Percentiles rank a stretch among this genome's conserved stretches.
Conservation (phyloP, 441 rosid species). For the Syzygium malaccense region DNA sequence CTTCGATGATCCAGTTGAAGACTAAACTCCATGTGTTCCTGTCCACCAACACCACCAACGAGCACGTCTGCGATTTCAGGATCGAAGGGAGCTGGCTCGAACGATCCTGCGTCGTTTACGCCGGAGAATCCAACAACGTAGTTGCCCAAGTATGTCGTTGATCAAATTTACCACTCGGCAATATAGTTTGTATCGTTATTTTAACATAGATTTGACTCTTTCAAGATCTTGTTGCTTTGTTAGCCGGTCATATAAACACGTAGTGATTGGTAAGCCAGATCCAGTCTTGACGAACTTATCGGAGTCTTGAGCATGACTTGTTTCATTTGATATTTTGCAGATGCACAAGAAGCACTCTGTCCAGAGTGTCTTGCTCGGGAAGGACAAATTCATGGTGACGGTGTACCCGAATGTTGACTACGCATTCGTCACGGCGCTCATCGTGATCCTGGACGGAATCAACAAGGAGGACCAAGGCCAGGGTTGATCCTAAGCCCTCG, state of each 20-base stretch:
- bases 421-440: slow-evolving; percentile 44
- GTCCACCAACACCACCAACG: slow-evolving; percentile 27
- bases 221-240: background rate
- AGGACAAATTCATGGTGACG: slow-evolving; percentile 43
- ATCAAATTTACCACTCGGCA: background rate
- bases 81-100: slow-evolving; percentile 41
- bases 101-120: slow-evolving; percentile 30
- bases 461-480: slow-evolving; percentile 3
- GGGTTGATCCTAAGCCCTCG: background rate
- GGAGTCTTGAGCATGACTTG: background rate
- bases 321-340: slow-evolving; percentile 13
- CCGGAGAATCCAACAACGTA: slow-evolving; percentile 32
- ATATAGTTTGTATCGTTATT: background rate
- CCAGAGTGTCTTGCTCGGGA: slow-evolving; percentile 30
- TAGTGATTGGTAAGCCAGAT: background rate
- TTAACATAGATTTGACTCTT: background rate
- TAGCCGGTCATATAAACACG: background rate
- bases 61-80: slow-evolving; percentile 34
- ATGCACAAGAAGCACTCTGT: slow-evolving; percentile 43
- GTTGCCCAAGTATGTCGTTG: slow-evolving; percentile 32
- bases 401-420: slow-evolving; percentile 45
- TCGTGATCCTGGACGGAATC: slow-evolving; percentile 49
- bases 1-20: slow-evolving; percentile 33
- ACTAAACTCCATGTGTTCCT: slow-evolving; percentile 38
- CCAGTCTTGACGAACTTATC: background rate